phyloP scores from a whole-genome alignment of 2,329 filamentous ascomycete species.

The Claviceps sorghi region DNA sequence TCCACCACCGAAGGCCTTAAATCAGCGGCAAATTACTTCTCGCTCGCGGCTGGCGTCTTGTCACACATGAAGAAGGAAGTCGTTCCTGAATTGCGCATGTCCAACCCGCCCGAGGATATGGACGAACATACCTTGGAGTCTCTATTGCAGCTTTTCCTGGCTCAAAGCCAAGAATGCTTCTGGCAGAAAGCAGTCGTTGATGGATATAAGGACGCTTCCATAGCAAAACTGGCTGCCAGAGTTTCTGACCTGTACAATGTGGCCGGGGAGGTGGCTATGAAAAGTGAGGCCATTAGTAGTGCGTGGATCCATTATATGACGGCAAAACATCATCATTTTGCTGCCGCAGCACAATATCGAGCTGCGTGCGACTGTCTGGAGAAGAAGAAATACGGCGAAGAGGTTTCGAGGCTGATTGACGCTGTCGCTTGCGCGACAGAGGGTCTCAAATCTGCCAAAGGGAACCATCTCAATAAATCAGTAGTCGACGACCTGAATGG shows the following conservation, averaged over 20 bases:
- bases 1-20: conserved; percentile 72
- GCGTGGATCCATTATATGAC: conserved; percentile 98
- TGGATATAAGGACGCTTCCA: conserved; percentile 77
- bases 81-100: conserved; percentile 66
- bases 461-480: conserved; percentile 60
- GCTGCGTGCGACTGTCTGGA: conserved; percentile 84
- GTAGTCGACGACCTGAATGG: conserved; percentile 72
- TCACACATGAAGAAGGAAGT: conserved; percentile 61
- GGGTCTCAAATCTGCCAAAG: conserved; percentile 66
- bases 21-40: conserved; percentile 78
- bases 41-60: conserved; percentile 71
- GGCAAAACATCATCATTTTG: conserved; percentile 94
- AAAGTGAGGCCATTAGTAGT: conserved; percentile 77
- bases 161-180: conserved; percentile 92
- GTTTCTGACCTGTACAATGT: conserved; percentile 83
- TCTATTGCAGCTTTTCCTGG: conserved; percentile 68
- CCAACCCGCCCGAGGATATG: conserved; percentile 87
- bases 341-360: conserved; percentile 83
- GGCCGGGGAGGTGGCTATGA: conserved; percentile 72
- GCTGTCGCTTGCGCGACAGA: conserved; percentile 72
- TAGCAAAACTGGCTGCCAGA: conserved; percentile 76
- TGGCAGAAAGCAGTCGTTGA: conserved; percentile 97
- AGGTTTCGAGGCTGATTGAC: conserved; percentile 74
- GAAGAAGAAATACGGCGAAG: conserved; percentile 88
- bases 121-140: conserved; percentile 76